phyloP scores from a whole-genome alignment of 306 rosid species.

The Trifolium fragiferum region DNA sequence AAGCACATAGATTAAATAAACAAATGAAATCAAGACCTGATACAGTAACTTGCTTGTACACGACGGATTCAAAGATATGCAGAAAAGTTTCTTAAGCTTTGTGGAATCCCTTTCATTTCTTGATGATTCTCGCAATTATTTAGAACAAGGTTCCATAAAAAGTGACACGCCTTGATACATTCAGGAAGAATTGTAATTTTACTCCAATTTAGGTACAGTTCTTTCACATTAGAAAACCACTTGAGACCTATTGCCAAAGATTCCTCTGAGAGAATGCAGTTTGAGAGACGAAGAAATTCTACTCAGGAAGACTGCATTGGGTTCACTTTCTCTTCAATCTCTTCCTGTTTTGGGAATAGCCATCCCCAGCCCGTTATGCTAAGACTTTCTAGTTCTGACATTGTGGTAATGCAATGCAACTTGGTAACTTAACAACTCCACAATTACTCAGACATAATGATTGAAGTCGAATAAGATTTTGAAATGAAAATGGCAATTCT shows the following conservation, averaged over 20 bases:
- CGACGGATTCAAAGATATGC: background rate
- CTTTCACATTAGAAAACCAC: slow-evolving; percentile 27
- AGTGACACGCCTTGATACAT: background rate
- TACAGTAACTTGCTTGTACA: background rate
- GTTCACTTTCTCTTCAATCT: background rate
- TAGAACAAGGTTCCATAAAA: background rate
- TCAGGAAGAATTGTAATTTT: background rate
- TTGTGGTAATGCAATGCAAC: background rate
- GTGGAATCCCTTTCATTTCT: slow-evolving; percentile 19
- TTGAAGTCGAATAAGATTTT: background rate
- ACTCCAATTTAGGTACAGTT: background rate
- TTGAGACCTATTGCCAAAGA: slow-evolving; percentile 6
- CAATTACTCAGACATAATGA: rapidly evolving
- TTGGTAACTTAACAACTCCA: background rate
- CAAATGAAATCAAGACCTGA: background rate
- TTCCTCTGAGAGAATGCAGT: background rate
- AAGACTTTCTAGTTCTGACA: background rate
- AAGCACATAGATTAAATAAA: too few relatives aligned
- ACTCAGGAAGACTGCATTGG: background rate
- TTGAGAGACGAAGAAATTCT: background rate
- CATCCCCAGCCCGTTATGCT: background rate
- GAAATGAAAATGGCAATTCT: slow-evolving; percentile 21
- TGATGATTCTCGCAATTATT: background rate
- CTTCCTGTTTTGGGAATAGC: background rate
- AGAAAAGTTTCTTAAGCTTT: background rate